Percentiles rank a stretch among this genome's conserved stretches.
Conservation (phyloP, 139 green algal species). For the Pleodorina starrii region DNA sequence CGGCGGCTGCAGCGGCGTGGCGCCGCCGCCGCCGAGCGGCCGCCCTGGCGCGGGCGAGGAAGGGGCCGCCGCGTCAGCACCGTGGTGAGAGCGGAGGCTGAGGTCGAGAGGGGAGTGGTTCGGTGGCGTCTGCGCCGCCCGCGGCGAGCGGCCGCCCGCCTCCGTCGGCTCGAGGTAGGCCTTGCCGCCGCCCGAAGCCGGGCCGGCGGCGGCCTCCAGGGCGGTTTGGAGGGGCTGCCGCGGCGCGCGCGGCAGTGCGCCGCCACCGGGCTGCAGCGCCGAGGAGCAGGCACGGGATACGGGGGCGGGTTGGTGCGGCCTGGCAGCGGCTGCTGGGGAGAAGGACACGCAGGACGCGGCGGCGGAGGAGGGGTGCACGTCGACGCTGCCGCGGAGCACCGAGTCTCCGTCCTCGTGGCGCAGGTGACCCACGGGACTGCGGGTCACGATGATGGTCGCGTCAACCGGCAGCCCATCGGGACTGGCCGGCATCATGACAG, state of each 20-base stretch:
- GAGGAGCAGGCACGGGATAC: neutral
- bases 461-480: neutral
- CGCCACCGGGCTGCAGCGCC: neutral
- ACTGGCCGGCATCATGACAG: neutral
- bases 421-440: neutral
- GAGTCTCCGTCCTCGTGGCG: slow-evolving; percentile 10
- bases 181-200: too few relatives aligned
- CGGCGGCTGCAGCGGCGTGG: neutral
- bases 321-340: neutral
- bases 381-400: neutral
- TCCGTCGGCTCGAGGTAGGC: neutral
- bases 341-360: neutral
- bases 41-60: too few relatives aligned
- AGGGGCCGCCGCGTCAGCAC: too few relatives aligned
- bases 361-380: neutral
- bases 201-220: neutral
- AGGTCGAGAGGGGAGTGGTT: too few relatives aligned
- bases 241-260: neutral
- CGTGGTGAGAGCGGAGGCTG: too few relatives aligned
- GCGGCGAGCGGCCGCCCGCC: too few relatives aligned
- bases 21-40: too few relatives aligned
- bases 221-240: neutral
- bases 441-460: neutral
- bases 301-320: too few relatives aligned
- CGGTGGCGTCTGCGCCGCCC: too few relatives aligned